Conservation (phyloP, 1,139 yeast species). For the Wickerhamiella pararugosa region DNA sequence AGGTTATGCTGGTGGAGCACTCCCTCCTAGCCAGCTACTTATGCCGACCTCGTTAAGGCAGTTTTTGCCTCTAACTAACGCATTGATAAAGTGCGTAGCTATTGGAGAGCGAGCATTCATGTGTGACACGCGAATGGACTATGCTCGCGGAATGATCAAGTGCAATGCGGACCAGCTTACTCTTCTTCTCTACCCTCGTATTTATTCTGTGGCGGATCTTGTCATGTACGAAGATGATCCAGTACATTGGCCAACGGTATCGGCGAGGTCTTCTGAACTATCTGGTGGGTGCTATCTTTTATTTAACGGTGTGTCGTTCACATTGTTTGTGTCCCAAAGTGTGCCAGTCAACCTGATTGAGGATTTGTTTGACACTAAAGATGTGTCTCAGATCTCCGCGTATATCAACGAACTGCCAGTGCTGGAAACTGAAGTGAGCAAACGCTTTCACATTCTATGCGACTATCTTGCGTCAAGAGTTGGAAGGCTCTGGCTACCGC, state of each 20-base stretch:
- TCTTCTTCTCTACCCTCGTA: slow-evolving; percentile 63
- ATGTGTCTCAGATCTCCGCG: slow-evolving; percentile 35
- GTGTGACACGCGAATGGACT: slow-evolving; percentile 41
- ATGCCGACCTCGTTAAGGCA: slow-evolving; percentile 73
- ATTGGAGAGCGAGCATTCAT: slow-evolving; percentile 32
- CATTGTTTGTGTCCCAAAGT: slow-evolving; percentile 57
- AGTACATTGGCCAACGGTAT: background rate
- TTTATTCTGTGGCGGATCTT: slow-evolving; percentile 38
- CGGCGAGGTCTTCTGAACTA: slow-evolving; percentile 17
- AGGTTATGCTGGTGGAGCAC: slow-evolving; percentile 30
- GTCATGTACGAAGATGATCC: slow-evolving; percentile 9
- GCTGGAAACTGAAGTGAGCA: slow-evolving; percentile 52
- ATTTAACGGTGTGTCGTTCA: slow-evolving; percentile 51
- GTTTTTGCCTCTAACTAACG: slow-evolving; percentile 50
- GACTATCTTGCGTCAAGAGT: slow-evolving; percentile 20
- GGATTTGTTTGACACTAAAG: slow-evolving; percentile 59
- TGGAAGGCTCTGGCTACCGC: slow-evolving; percentile 16
- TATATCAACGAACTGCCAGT: slow-evolving; percentile 51
- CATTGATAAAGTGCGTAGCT: slow-evolving; percentile 55
- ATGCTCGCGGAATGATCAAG: slow-evolving; percentile 38
- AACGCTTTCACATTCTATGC: slow-evolving; percentile 51
- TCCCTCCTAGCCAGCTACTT: slow-evolving; percentile 50
- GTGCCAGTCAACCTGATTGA: slow-evolving; percentile 52
- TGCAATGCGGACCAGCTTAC: slow-evolving; percentile 47
- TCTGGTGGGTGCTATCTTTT: slow-evolving; percentile 66